Evolutionary conservation across 768 basidiomycete species (phyloP).

Genomic region (Naganishia friedmannii): DNA sequence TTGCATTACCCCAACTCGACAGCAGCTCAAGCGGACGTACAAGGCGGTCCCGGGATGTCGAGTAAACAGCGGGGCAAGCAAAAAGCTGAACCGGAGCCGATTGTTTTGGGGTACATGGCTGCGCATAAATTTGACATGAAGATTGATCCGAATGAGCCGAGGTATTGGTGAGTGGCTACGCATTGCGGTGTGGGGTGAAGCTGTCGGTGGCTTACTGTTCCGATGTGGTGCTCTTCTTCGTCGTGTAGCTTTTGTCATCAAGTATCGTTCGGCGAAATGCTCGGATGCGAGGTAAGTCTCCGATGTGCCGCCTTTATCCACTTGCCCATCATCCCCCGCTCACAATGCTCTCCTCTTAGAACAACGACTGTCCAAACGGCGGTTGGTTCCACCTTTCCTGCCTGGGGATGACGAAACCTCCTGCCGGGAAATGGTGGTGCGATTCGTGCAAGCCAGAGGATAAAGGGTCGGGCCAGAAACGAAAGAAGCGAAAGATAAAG

Average conservation of each 20-base stretch:
- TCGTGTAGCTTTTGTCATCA: conserved; percentile 39
- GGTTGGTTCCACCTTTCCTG: conserved; percentile 50
- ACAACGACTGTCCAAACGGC: conserved; percentile 49
- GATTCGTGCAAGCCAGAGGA: conserved; percentile 39
- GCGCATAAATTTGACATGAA: conserved; percentile 34
- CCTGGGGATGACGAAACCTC: conserved; percentile 37
- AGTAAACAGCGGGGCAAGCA: conserved; percentile 2
- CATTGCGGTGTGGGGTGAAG: background rate
- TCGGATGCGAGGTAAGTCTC: conserved; percentile 48
- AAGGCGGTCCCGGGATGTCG: background rate
- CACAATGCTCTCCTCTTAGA: conserved; percentile 31
- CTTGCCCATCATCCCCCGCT: background rate
- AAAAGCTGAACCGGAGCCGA: conserved; percentile 15
- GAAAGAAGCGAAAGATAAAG: conserved; percentile 21
- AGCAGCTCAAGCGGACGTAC: background rate
- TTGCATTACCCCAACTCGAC: background rate
- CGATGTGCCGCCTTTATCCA: background rate
- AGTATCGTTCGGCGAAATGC: conserved; percentile 49
- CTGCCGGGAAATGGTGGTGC: conserved; percentile 48
- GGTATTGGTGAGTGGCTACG: conserved; percentile 38
- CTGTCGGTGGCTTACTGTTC: background rate
- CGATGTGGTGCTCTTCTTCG: background rate
- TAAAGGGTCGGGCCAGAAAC: conserved; percentile 19
- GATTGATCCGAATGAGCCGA: conserved; percentile 49
- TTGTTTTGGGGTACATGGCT: conserved; percentile 28